Percentiles rank a stretch among this genome's conserved stretches.
phyloP scores from a whole-genome alignment of 1,139 yeast genomes.

The Candida sp. region DNA sequence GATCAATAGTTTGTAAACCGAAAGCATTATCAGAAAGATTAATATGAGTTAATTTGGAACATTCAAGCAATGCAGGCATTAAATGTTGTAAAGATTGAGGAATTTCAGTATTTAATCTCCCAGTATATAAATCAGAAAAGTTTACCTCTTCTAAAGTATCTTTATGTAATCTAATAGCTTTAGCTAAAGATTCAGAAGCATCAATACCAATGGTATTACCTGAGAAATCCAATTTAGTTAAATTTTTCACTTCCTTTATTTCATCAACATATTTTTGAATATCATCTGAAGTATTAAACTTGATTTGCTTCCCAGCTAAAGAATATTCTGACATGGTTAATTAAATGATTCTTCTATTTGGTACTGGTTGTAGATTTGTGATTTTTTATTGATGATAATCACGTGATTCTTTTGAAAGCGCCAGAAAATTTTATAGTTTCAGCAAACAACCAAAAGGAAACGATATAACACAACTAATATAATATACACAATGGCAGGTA shows the following conservation, averaged over 20 bases:
- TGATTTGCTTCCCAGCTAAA: slow-evolving; percentile 73
- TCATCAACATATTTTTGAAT: slow-evolving; percentile 63
- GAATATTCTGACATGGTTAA: slow-evolving; percentile 37
- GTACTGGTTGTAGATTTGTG: too few species aligned
- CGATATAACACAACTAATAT: background rate
- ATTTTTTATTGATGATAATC: too few species aligned
- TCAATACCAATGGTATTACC: slow-evolving; percentile 96
- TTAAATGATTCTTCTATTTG: too few species aligned
- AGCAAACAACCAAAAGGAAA: background rate
- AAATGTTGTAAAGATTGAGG: slow-evolving; percentile 76
- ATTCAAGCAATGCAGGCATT: slow-evolving; percentile 68
- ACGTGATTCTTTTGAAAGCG: background rate
- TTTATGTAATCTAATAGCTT: slow-evolving; percentile 40
- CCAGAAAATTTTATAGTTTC: background rate
- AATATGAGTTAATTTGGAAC: slow-evolving; percentile 66
- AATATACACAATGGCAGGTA: slow-evolving; percentile 21
- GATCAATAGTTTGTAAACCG: slow-evolving; percentile 93
- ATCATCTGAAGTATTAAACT: slow-evolving; percentile 71
- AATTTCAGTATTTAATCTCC: slow-evolving; percentile 91
- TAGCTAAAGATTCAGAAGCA: slow-evolving; percentile 73
- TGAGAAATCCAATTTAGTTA: slow-evolving; percentile 71
- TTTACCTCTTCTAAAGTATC: slow-evolving; percentile 62
- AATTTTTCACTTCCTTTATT: slow-evolving; percentile 30
- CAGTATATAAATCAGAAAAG: slow-evolving; percentile 91
- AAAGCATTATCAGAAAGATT: slow-evolving; percentile 94